Percentiles rank a stretch among this genome's conserved stretches.
These are phyloP conservation scores for Candida gorgasii DNA, from an alignment of 805 yeast genomes.

Conservation along the genomic window DNA sequence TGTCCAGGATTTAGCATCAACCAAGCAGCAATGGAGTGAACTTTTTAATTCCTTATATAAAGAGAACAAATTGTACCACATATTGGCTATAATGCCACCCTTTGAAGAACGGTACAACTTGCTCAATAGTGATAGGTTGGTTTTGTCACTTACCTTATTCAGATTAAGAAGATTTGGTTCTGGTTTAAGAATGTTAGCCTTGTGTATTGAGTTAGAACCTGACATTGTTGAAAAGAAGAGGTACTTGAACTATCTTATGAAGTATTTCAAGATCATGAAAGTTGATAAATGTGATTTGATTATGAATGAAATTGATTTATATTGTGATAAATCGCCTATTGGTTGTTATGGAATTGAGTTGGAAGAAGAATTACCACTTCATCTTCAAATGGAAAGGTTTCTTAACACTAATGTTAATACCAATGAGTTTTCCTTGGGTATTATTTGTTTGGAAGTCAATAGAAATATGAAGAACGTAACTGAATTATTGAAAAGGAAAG, in stretches of 20 bases:
- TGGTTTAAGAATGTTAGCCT: constrained; percentile 26
- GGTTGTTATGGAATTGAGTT: constrained; percentile 17
- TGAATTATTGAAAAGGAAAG: not conserved
- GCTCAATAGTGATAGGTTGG: constrained; percentile 16
- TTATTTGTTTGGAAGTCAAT: constrained; percentile 15
- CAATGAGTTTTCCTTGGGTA: constrained; percentile 20
- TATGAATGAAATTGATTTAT: not conserved
- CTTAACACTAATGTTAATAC: constrained; percentile 18
- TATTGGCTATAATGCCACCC: constrained; percentile 17
- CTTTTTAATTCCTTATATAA: constrained; percentile 7
- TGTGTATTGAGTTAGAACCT: constrained; percentile 25
- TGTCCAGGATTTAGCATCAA: not conserved
- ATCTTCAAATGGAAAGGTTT: constrained; percentile 23
- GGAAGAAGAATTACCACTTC: constrained; percentile 15
- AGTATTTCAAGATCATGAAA: constrained; percentile 16
- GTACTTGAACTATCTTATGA: constrained; percentile 15
- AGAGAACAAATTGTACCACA: constrained; percentile 18
- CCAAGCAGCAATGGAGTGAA: not conserved
- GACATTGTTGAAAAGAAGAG: constrained; percentile 17
- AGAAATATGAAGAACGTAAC: not conserved
- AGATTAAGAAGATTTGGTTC: constrained; percentile 24
- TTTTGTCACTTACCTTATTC: constrained; percentile 22
- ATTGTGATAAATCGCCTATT: not conserved
- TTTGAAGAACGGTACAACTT: constrained; percentile 7
- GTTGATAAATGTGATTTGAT: not conserved